Evolutionary conservation across 306 rosid genomes (phyloP).

Genomic region (Nissolia schottii): DNA sequence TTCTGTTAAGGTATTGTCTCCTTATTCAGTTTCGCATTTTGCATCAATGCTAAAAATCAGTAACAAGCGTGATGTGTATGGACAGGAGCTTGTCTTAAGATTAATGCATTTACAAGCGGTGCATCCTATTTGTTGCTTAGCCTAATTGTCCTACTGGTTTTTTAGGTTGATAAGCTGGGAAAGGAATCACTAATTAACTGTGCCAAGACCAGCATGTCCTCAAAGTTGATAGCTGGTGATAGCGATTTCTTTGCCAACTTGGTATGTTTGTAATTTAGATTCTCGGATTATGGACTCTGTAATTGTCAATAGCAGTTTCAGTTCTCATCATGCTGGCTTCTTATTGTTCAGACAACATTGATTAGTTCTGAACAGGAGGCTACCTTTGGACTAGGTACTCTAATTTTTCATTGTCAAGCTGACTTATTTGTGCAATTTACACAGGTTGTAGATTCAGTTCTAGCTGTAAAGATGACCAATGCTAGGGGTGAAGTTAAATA

Average conservation of each 20-base stretch:
- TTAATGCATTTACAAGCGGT: not conserved
- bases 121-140: not conserved
- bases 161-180: slow-evolving; percentile 91
- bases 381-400: not conserved
- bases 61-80: not conserved
- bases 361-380: not conserved
- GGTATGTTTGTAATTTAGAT: slow-evolving; percentile 46
- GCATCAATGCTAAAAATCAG: not conserved
- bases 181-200: slow-evolving; percentile 80
- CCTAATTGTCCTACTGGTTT: slow-evolving; percentile 3
- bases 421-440: slow-evolving; percentile 16
- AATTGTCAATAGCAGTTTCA: not conserved
- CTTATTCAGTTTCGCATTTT: not conserved
- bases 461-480: slow-evolving; percentile 89
- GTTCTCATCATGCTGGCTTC: not conserved
- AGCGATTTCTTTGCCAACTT: slow-evolving; percentile 85
- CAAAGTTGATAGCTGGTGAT: slow-evolving; percentile 95
- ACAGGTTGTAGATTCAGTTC: slow-evolving; percentile 95
- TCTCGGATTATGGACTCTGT: not conserved
- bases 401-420: not conserved
- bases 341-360: not conserved
- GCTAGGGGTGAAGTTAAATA: slow-evolving; percentile 86
- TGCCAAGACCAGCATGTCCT: slow-evolving; percentile 99
- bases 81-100: not conserved
- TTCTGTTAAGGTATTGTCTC: slow-evolving; percentile 60